phyloP scores from a whole-genome alignment of 2,329 filamentous ascomycete genomes.

The Ophiostoma sp. region DNA sequence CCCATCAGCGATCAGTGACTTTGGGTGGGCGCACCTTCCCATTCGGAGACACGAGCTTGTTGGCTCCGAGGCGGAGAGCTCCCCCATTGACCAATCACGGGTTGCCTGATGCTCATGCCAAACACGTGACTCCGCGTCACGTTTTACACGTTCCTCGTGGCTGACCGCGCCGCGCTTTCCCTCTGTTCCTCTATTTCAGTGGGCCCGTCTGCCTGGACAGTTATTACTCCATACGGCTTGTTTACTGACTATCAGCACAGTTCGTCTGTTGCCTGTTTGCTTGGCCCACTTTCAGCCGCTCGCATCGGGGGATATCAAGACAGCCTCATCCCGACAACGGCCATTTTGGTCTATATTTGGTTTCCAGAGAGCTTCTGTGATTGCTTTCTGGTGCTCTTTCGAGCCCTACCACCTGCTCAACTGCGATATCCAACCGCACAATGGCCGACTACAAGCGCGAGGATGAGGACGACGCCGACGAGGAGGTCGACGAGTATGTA shows the following conservation, averaged over 20 bases:
- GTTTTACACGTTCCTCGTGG: not conserved
- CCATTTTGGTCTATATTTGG: not conserved
- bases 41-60: constrained; percentile 22
- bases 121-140: constrained; percentile 22
- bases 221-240: not conserved
- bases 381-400: not conserved
- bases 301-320: not conserved
- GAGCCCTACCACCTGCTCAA: too few species aligned
- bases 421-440: not conserved
- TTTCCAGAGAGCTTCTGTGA: not conserved
- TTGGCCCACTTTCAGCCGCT: not conserved
- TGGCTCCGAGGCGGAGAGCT: constrained; percentile 11
- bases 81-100: constrained; percentile 23
- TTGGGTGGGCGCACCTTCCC: constrained; percentile 12
- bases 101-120: constrained; percentile 1
- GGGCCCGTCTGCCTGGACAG: constrained; percentile 5
- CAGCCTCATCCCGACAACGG: not conserved
- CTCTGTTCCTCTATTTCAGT: not conserved
- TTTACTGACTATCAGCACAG: not conserved
- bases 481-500: constrained; percentile 42
- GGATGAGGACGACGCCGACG: constrained; percentile 65
- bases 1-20: constrained; percentile 1
- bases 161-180: constrained; percentile 16
- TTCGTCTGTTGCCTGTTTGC: not conserved
- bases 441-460: constrained; percentile 36